Evolutionary conservation across 2,329 filamentous ascomycete species (phyloP), one percentile per base, ranked within the genome.

Genomic region (Penicillium aurantiogriseum): DNA sequence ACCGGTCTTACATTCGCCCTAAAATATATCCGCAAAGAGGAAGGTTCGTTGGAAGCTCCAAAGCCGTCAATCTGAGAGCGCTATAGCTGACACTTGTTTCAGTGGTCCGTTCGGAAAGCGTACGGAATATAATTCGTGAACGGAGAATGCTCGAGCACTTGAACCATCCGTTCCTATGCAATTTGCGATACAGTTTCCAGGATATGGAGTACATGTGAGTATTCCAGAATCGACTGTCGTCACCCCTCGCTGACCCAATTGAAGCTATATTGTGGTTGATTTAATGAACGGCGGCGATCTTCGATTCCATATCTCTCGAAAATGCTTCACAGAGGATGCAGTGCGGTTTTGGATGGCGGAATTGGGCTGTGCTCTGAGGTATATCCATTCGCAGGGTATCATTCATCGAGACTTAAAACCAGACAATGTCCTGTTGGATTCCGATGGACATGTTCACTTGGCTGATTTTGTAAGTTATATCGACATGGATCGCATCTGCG

Each of bases 1-100:
- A 96, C 92, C 1, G 88, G 88, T 56, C 79, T 97, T 69, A 93
- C 92, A 3, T 99, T 99, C 76, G 94, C 94, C 44, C 83, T 99
- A 64, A 99, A 99, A 77, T 97, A 97, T 76, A 97, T 97, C 64
- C 88, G 92, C 66, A 97, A 97, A 84, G 93, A 97, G 89, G 93
- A 97, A 85, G 90, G 92, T 71, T 61, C 27, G 61, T 61, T 8
- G 21, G 47, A 36, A 39, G 36, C 29, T 33, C 8, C 19, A 36
- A 23, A 9, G 21, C n/a, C 31, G 5, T 4, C 8, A 9, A 6
- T 9, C 11, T 5, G n/a, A 43, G 35, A 35, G 27, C 10, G 29
- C 19, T 21, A 23, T n/a, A 23, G 19, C 57, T 61, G 40, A 54
- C 29, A 39, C 48, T 54, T 60, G 63, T 70, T 68, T 72, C 74